Conservation (phyloP, 805 yeast species). For the Kluyveromyces starmeri region DNA sequence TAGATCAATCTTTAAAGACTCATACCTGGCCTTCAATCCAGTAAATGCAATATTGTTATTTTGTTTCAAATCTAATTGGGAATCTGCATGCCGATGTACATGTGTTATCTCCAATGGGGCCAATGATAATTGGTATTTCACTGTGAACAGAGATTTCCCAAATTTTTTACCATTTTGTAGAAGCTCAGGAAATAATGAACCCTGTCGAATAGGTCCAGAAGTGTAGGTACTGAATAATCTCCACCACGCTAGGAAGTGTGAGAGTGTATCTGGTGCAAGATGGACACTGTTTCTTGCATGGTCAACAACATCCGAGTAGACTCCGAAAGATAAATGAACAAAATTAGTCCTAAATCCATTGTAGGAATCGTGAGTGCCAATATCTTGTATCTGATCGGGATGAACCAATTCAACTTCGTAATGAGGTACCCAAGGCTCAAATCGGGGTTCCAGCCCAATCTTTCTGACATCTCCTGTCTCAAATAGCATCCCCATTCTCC, state of each 20-base stretch:
- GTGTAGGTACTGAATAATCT: slow-evolving; percentile 61
- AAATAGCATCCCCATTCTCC: slow-evolving; percentile 69
- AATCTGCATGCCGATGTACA: slow-evolving; percentile 51
- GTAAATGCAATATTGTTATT: slow-evolving; percentile 36
- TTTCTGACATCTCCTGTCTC: slow-evolving; percentile 45
- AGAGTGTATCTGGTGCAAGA: slow-evolving; percentile 58
- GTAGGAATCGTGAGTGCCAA: slow-evolving; percentile 48
- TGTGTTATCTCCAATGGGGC: slow-evolving; percentile 66
- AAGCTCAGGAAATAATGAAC: slow-evolving; percentile 50
- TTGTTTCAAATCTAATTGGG: slow-evolving; percentile 33
- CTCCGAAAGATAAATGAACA: slow-evolving; percentile 43
- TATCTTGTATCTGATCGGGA: slow-evolving; percentile 39
- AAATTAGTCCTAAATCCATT: slow-evolving; percentile 53
- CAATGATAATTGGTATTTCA: slow-evolving; percentile 62
- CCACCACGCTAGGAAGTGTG: slow-evolving; percentile 80
- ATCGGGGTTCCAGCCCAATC: slow-evolving; percentile 36
- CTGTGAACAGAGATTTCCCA: slow-evolving; percentile 60
- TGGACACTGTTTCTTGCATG: slow-evolving; percentile 56
- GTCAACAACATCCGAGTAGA: slow-evolving; percentile 28
- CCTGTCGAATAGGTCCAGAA: slow-evolving; percentile 69
- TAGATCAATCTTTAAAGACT: slow-evolving; percentile 46
- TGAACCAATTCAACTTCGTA: slow-evolving; percentile 52
- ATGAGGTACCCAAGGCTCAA: slow-evolving; percentile 46
- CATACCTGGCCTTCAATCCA: slow-evolving; percentile 56
- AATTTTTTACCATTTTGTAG: slow-evolving; percentile 44